These are phyloP conservation scores for Fusarium scirpi DNA, from an alignment of 2,329 filamentous ascomycete species.

Conservation along the genomic window DNA sequence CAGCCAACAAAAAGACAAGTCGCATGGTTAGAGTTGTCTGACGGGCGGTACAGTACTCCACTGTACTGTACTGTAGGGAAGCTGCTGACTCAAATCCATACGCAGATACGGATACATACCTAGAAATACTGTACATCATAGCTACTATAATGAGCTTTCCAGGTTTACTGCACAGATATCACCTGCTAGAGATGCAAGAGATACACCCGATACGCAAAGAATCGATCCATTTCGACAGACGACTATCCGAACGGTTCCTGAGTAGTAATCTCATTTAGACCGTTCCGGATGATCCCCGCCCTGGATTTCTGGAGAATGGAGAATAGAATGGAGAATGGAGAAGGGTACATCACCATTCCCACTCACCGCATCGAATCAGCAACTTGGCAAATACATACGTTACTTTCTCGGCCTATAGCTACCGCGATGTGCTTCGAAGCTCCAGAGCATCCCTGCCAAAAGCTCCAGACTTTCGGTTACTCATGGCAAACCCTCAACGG, in stretches of 20 bases:
- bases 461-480: constrained; percentile 8
- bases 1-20: constrained; percentile 27
- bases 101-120: neutral
- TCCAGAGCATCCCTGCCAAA: constrained; percentile 18
- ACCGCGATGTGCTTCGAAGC: constrained; percentile 9
- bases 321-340: constrained; percentile 38
- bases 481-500: constrained; percentile 9
- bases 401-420: constrained; percentile 11
- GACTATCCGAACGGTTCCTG: constrained; percentile 25
- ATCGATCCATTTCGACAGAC: constrained; percentile 32
- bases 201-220: constrained; percentile 16
- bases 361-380: constrained; percentile 38
- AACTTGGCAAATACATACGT: constrained; percentile 27
- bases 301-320: constrained; percentile 38
- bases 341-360: constrained; percentile 38
- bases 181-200: constrained; percentile 23
- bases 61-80: neutral
- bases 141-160: neutral
- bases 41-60: neutral
- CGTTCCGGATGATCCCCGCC: constrained; percentile 28
- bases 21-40: constrained; percentile 13
- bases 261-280: constrained; percentile 16
- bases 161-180: neutral
- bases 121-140: neutral
- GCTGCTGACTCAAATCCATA: neutral